These are phyloP conservation scores for Capillidium rhysosporum DNA, from an alignment of 371 early-diverging fungal genomes.

Conservation along the genomic window DNA sequence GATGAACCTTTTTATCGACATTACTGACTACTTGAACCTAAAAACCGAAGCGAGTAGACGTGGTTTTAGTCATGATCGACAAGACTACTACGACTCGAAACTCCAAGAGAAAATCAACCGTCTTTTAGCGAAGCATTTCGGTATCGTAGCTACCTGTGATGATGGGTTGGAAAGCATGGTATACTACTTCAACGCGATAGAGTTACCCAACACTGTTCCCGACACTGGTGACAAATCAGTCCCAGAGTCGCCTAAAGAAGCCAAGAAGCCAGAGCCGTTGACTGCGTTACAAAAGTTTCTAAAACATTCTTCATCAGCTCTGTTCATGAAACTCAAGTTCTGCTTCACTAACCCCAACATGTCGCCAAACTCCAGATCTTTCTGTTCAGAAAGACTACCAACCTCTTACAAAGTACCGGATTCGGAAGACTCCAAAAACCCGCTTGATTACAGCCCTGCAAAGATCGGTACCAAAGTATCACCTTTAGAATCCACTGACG, in stretches of 20 bases:
- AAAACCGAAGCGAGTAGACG: neutral
- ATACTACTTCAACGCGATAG: neutral
- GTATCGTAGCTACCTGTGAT: neutral
- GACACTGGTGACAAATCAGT: neutral
- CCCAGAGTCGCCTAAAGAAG: neutral
- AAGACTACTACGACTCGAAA: neutral
- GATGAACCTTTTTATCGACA: neutral
- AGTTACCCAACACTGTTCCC: neutral
- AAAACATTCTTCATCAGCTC: neutral
- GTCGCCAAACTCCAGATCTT: neutral
- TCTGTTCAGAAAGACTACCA: neutral
- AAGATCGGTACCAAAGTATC: slow-evolving; percentile 35
- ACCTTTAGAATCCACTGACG: slow-evolving; percentile 48
- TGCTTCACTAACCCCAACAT: neutral
- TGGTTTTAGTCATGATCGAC: neutral
- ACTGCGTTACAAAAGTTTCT: neutral
- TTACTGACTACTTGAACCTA: slow-evolving; percentile 2
- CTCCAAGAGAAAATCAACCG: neutral
- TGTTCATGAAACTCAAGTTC: slow-evolving; percentile 3
- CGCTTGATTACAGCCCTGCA: slow-evolving; percentile 31
- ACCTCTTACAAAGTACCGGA: neutral
- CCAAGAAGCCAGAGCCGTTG: neutral
- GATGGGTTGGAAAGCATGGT: neutral
- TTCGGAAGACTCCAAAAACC: slow-evolving; percentile 10
- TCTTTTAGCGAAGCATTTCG: neutral